Evolutionary conservation across 345 rosid genomes (phyloP).

Genomic region (Brassica cretica): DNA sequence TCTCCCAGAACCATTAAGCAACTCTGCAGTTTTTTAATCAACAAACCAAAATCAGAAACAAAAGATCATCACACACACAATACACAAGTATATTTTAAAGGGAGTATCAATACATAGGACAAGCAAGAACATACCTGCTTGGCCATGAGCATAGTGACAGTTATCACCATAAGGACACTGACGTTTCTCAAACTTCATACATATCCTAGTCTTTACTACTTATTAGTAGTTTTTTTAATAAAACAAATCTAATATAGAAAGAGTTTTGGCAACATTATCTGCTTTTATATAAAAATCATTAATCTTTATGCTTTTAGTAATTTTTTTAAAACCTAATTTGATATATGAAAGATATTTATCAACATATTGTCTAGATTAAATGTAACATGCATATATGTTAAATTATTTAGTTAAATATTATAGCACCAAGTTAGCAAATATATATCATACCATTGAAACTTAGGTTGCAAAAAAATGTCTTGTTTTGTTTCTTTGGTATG

Average conservation of each 20-base stretch:
- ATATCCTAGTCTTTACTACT: constrained; percentile 61
- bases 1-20: constrained; percentile 49
- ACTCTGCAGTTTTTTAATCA: constrained; percentile 48
- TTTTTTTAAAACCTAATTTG: neutral
- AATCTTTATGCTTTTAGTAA: neutral
- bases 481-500: neutral
- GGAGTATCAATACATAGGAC: neutral
- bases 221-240: neutral
- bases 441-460: neutral
- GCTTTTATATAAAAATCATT: neutral
- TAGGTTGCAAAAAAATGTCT: neutral
- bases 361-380: neutral
- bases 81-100: neutral
- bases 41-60: constrained; percentile 16
- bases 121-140: constrained; percentile 53
- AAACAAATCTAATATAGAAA: neutral
- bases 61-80: neutral
- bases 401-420: neutral
- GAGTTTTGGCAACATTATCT: neutral
- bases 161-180: constrained; percentile 91
- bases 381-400: neutral
- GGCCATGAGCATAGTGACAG: constrained; percentile 94
- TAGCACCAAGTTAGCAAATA: neutral
- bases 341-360: neutral
- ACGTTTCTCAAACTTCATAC: constrained; percentile 76